Conservation (phyloP, 2,329 filamentous ascomycete genomes). For the Fusarium tricinctum region DNA sequence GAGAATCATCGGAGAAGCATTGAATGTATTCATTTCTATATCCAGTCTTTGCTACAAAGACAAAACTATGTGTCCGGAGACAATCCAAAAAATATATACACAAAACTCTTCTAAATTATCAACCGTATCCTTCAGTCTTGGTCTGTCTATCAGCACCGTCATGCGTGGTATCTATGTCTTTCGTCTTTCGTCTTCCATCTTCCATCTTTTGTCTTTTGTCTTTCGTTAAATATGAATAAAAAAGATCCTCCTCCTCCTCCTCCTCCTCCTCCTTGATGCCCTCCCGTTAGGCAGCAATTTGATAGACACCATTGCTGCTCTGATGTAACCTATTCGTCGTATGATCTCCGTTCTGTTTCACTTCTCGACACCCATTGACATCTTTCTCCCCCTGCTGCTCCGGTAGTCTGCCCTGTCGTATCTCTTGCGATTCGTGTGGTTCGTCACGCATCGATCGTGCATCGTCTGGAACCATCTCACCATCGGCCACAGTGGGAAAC, state of each 20-base stretch:
- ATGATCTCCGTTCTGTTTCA: constrained; percentile 22
- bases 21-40: constrained; percentile 15
- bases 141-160: constrained; percentile 30
- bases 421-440: constrained; percentile 48
- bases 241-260: not conserved
- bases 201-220: constrained; percentile 13
- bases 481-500: constrained; percentile 72
- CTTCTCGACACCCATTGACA: constrained; percentile 22
- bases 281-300: constrained; percentile 27
- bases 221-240: constrained; percentile 12
- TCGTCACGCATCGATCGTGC: constrained; percentile 54
- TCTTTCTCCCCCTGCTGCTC: constrained; percentile 31
- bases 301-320: constrained; percentile 11
- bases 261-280: constrained; percentile 1
- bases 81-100: constrained; percentile 4
- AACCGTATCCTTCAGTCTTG: constrained; percentile 6
- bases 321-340: constrained; percentile 22
- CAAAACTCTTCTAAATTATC: constrained; percentile 4
- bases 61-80: not conserved
- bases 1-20: not conserved
- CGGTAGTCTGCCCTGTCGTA: constrained; percentile 32
- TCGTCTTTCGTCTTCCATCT: constrained; percentile 8
- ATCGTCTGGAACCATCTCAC: constrained; percentile 68
- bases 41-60: not conserved
- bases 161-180: constrained; percentile 41